Evolutionary conservation across 306 rosid species (phyloP).

Genomic region (Vachellia collinsii): DNA sequence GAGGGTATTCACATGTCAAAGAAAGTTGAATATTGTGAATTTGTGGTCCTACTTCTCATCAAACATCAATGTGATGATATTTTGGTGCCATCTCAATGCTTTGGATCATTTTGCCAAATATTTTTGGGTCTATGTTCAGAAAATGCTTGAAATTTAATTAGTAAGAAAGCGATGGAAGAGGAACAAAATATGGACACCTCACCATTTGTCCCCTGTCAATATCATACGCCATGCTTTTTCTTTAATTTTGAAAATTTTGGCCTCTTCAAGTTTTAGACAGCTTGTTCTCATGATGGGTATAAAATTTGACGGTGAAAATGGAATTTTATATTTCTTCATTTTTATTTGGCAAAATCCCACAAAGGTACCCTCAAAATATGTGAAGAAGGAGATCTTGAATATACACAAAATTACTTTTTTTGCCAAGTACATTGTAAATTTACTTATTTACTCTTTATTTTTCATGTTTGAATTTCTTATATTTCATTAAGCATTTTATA

Average conservation of each 20-base stretch:
- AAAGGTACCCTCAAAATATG: no score
- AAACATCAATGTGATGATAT: conserved; percentile 13
- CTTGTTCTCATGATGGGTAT: not conserved
- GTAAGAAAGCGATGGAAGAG: conserved; percentile 25
- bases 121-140: not conserved
- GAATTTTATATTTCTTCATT: no score
- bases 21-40: conserved; percentile 38
- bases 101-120: not conserved
- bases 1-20: conserved; percentile 15
- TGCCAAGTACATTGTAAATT: no score
- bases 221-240: conserved; percentile 33
- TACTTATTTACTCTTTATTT: no score
- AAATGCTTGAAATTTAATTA: conserved; percentile 5
- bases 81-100: conserved; percentile 36
- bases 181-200: conserved; percentile 29
- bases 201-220: conserved; percentile 41
- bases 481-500: no score
- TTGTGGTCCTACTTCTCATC: conserved; percentile 47
- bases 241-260: conserved; percentile 23
- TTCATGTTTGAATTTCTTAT: no score
- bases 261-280: not conserved
- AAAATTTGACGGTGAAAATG: not conserved
- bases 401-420: no score
- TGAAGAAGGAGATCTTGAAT: no score
- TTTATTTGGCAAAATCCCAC: no score